Evolutionary conservation across 2,329 filamentous ascomycete genomes (phyloP).

Genomic region (Periconia sp.): DNA sequence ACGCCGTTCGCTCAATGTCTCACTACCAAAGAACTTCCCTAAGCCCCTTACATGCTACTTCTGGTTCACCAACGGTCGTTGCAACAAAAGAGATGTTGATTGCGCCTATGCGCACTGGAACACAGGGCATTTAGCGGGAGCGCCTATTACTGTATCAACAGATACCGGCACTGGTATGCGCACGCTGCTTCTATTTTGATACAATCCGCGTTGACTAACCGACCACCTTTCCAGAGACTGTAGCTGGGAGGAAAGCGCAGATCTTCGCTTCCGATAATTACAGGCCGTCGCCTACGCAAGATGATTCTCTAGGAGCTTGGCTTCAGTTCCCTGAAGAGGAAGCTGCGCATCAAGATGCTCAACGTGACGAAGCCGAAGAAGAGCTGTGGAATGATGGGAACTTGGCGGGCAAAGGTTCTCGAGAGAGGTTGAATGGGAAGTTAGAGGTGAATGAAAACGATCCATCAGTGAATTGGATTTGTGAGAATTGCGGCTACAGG

Average conservation of each 20-base stretch:
- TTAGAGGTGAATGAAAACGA: neutral
- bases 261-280: neutral
- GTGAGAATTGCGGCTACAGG: neutral
- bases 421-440: slow-evolving; percentile 2
- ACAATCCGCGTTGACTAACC: neutral
- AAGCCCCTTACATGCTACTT: slow-evolving; percentile 11
- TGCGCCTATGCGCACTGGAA: slow-evolving; percentile 10
- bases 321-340: neutral
- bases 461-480: neutral
- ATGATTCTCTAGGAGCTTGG: neutral
- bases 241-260: slow-evolving; percentile 4
- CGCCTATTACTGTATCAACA: slow-evolving; percentile 2
- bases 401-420: neutral
- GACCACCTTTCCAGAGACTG: neutral
- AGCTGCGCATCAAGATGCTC: neutral
- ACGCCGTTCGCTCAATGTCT: neutral
- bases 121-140: slow-evolving; percentile 3
- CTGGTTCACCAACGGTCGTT: slow-evolving; percentile 5
- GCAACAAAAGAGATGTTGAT: slow-evolving; percentile 7
- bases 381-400: too few species aligned
- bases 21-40: slow-evolving; percentile 11
- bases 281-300: neutral
- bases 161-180: neutral
- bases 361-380: too few species aligned
- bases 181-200: neutral